These are phyloP conservation scores for Sutorius australiensis DNA, from an alignment of 768 basidiomycete genomes.

Conservation along the genomic window DNA sequence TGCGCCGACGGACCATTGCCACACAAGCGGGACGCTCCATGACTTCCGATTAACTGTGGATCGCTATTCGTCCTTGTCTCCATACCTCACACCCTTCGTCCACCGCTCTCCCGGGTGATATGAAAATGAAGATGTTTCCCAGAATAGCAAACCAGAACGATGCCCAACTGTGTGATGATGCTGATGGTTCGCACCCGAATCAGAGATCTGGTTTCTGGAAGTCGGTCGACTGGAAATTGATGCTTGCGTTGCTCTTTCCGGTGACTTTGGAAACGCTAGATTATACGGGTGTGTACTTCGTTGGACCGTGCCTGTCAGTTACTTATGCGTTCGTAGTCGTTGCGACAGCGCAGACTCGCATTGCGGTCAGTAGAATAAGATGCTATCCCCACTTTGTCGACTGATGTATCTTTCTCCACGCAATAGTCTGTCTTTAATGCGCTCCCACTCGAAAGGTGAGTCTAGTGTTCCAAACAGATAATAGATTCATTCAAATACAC, in stretches of 20 bases:
- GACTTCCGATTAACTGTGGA: not conserved
- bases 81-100: not conserved
- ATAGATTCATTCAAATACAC: not conserved
- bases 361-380: slow-evolving; percentile 36
- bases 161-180: not conserved
- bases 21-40: not conserved
- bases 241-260: slow-evolving; percentile 39
- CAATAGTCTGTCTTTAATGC: slow-evolving; percentile 29
- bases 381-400: not conserved
- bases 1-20: not conserved
- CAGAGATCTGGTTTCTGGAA: slow-evolving; percentile 24
- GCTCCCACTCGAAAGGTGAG: slow-evolving; percentile 25
- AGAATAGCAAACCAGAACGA: not conserved
- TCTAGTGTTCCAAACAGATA: not conserved
- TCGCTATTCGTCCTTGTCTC: not conserved
- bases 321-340: slow-evolving; percentile 34
- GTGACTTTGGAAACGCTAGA: slow-evolving; percentile 38
- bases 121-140: slow-evolving; percentile 10
- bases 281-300: slow-evolving; percentile 21
- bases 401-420: not conserved
- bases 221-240: slow-evolving; percentile 26
- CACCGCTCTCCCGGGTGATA: not conserved
- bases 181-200: not conserved
- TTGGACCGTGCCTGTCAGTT: not conserved
- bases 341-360: slow-evolving; percentile 49